phyloP scores from a whole-genome alignment of 2,329 filamentous ascomycete genomes.

The Fusarium sterilihyphosum region DNA sequence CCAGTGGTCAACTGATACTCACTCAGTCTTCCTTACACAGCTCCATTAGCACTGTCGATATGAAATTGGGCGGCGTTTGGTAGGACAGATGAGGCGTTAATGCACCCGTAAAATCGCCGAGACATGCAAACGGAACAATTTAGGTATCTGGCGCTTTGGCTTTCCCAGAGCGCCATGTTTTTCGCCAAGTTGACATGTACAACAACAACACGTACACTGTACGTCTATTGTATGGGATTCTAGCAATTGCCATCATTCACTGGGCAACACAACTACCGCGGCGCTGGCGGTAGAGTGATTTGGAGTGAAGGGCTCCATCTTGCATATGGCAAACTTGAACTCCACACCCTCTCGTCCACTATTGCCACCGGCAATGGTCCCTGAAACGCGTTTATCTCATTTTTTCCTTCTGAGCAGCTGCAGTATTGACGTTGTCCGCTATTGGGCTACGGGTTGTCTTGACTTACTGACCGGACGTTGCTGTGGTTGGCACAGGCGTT shows the following conservation, averaged over 20 bases:
- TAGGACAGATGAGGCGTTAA: slow-evolving; percentile 22
- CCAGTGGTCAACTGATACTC: neutral
- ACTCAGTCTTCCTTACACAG: neutral
- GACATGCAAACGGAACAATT: slow-evolving; percentile 39
- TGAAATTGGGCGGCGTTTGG: slow-evolving; percentile 26
- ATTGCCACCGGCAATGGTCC: neutral
- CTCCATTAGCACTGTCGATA: neutral
- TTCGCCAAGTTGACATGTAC: neutral
- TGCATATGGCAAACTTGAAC: neutral
- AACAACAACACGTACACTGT: neutral
- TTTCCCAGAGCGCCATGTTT: slow-evolving; percentile 24
- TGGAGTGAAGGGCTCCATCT: slow-evolving; percentile 2
- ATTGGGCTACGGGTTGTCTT: neutral
- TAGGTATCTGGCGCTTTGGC: slow-evolving; percentile 1
- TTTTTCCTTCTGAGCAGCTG: neutral
- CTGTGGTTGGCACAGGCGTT: slow-evolving; percentile 6
- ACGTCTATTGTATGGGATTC: slow-evolving; percentile 31
- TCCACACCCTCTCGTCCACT: slow-evolving; percentile 10
- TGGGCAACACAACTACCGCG: slow-evolving; percentile 8
- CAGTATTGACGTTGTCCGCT: neutral
- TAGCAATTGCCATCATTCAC: slow-evolving; percentile 34
- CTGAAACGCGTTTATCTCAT: neutral
- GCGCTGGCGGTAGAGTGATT: neutral
- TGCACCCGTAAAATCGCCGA: slow-evolving; percentile 41
- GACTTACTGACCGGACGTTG: neutral